Evolutionary conservation across 2,329 filamentous ascomycete genomes (phyloP), one percentile per base, ranked within the genome.

Genomic region (Arthroderma sp.): DNA sequence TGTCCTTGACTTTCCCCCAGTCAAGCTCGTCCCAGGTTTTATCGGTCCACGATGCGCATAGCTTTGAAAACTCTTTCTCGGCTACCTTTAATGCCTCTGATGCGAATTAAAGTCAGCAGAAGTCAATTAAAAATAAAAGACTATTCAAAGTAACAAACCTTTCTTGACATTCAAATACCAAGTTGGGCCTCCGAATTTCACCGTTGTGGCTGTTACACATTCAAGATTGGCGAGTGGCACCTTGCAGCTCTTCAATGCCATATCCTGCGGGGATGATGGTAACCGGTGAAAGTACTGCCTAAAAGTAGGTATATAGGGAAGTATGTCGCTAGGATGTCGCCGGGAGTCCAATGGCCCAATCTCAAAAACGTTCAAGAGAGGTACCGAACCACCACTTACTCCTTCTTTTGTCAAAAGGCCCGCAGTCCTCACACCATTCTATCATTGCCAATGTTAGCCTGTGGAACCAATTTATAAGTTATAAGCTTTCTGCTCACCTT

Each of bases 1-100:
- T 75, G 66, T 90, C 91, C 70, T 88, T 91, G 68, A 97, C 83
- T 66, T 85, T 86, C 51, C 78, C 77, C 73, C 93, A 86, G 64
- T 94, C 88, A 58, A 88, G 78, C 72, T 98, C 93, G 57, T 91
- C 82, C 87, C 90, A 97, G 25, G 81, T 77, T 44, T 83, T 76
- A 39, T 82, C 81, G 4, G 79, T 78, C 91, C 91, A 97, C 0
- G 83, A 83, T 49, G 78, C 78, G 68, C 85, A 90, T 15, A 91
- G 74, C 23, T 81, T 78, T 15, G 81, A 72, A 35, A 97, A 77
- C 58, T 85, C 81, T 43, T 84, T 82, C 62, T 87, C 84, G 1
- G 86, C 88, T 55, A 79, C 74, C 56, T 77, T 77, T 55, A 78
- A 66, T 1, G 77, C 76, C 60, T 82, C 78, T 72, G 65, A 62